phyloP scores from a whole-genome alignment of 208 protist species.

The Acanthamoeba healyi region DNA sequence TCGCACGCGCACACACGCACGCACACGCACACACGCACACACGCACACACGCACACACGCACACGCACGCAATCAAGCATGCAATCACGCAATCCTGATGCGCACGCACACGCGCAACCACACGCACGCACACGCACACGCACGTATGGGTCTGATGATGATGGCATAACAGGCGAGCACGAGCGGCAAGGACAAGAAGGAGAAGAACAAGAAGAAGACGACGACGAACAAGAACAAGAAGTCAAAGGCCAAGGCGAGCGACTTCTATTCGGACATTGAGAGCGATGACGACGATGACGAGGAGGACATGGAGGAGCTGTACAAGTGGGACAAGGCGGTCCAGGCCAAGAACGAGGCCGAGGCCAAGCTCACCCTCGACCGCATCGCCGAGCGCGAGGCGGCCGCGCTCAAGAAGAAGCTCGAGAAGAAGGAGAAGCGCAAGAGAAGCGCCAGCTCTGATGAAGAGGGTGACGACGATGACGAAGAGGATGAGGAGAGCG shows the following conservation, averaged over 20 bases:
- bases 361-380: background rate
- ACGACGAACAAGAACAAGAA: background rate
- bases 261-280: conserved; percentile 12
- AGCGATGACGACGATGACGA: background rate
- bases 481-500: background rate
- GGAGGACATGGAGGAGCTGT: background rate
- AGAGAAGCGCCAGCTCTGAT: background rate
- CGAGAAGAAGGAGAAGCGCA: background rate
- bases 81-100: no score
- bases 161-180: background rate
- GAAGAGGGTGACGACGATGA: background rate
- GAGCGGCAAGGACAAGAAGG: background rate
- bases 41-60: background rate
- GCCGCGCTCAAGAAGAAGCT: background rate
- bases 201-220: background rate
- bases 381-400: conserved; percentile 1
- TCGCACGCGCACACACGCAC: no score
- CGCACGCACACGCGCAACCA: background rate
- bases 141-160: background rate
- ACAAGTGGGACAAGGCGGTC: background rate
- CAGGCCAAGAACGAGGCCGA: background rate
- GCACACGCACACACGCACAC: background rate
- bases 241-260: background rate
- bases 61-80: no score
- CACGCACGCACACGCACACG: background rate